Base-by-base conservation (phyloP, 2,329 filamentous ascomycete genomes). In the Blastomyces percursus region DNA sequence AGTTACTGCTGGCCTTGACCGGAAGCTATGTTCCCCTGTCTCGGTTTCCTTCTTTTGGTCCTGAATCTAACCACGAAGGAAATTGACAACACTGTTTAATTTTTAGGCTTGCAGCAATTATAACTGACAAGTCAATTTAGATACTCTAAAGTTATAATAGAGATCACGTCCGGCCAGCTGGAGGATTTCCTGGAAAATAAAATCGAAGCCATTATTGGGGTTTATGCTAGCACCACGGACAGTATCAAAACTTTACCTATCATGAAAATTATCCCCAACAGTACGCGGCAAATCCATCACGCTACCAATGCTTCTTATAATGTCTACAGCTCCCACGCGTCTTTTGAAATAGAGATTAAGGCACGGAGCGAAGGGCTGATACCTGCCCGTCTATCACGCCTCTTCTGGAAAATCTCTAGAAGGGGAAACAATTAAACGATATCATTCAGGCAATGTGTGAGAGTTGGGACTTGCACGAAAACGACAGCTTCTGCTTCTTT, bases 361-460 rank as follows among this genome's bases (percentile, higher is more conserved):
- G 44, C 21, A 35, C 44, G 63, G 19, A 59, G 61, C 30, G 38
- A 63, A 19, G 54, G 61, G 27, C 38, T 66, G 6, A 50, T 58
- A n/a, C 40, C 56, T 27, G 54, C 60, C 9, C 63, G 52, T 7
- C 57, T 63, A 19, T 60, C 61, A 5, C 19, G 3, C 8, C 60
- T 35, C 62, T 44, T 64, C 11, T 64, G 62, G 60, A 59, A 62
- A 27, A 61, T 61, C 27, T 35, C 61, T 24, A 62, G 62, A n/a
- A 21, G 46, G n/a, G 50, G 2, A 14, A 32, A n/a, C 2, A 7
- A 21, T 27, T 32, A 11, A n/a, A 59, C 40, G 19, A 19, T 2
- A 19, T 19, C 2, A 38, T 11, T 21, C 32, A 42, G 19, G 32
- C n/a, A n/a, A 19, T 21, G 14, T 27, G 12, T n/a, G 55, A 30